Evolutionary conservation across 805 yeast species (phyloP).

Genomic region (Pichia exigua): DNA sequence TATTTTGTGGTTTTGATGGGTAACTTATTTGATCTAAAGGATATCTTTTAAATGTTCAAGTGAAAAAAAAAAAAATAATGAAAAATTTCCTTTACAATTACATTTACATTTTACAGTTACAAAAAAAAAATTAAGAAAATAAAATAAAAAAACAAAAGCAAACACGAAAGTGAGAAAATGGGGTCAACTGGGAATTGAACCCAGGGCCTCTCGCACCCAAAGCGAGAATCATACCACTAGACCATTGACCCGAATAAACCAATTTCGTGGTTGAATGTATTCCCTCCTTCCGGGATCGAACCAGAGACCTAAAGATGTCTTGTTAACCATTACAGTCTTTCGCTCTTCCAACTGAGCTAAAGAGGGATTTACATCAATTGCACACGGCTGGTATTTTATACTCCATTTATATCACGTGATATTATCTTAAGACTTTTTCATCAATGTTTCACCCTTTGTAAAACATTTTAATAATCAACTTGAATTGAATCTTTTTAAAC

Average conservation of each 20-base stretch:
- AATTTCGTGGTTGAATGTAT: not conserved
- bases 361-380: constrained; percentile 15
- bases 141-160: not conserved
- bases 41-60: no score
- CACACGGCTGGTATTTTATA: no score
- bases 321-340: constrained; percentile 14
- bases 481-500: no score
- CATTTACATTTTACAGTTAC: not conserved
- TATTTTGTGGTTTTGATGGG: constrained; percentile 14
- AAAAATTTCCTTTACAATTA: not conserved
- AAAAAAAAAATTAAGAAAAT: not conserved
- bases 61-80: not conserved
- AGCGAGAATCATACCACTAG: constrained; percentile 53
- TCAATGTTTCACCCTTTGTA: no score
- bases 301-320: constrained; percentile 18
- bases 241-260: constrained; percentile 33
- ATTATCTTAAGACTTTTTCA: no score
- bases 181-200: constrained; percentile 43
- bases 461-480: no score
- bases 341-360: constrained; percentile 21
- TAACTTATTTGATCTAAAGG: not conserved
- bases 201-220: constrained; percentile 52
- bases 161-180: not conserved
- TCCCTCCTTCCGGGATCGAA: constrained; percentile 17
- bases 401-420: no score